These are phyloP conservation scores for Theileria annulata DNA, from an alignment of 169 alveolate species.

Conservation along the genomic window DNA sequence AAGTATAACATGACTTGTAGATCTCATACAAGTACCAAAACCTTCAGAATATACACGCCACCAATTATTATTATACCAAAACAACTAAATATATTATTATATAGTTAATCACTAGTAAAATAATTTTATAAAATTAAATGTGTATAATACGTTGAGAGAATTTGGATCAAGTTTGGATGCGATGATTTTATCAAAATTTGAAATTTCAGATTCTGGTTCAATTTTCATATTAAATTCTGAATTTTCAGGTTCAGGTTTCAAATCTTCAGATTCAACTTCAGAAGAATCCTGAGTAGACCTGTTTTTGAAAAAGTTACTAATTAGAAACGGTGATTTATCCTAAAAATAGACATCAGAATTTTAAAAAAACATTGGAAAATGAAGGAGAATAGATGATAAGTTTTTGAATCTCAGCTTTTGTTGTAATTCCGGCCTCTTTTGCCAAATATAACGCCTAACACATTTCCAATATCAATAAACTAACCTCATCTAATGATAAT, in stretches of 20 bases:
- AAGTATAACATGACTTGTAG: constrained; percentile 78
- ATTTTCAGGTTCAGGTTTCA: constrained; percentile 3
- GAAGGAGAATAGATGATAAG: constrained; percentile 80
- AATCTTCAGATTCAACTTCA: constrained; percentile 43
- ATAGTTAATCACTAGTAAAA: not conserved
- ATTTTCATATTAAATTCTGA: constrained; percentile 18
- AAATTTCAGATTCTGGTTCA: constrained; percentile 22
- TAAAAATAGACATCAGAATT: not conserved
- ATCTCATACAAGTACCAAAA: constrained; percentile 79
- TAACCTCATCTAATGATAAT: constrained; percentile 54
- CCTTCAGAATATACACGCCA: constrained; percentile 82
- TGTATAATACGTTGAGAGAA: constrained; percentile 29
- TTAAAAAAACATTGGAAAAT: constrained; percentile 71
- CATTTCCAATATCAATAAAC: not conserved
- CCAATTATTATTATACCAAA: constrained; percentile 70
- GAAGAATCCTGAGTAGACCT: constrained; percentile 31
- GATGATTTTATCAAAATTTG: constrained; percentile 41
- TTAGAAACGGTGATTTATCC: constrained; percentile 77
- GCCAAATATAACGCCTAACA: constrained; percentile 82
- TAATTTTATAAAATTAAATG: not conserved
- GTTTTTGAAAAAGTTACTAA: constrained; percentile 70
- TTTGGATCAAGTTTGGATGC: constrained; percentile 44
- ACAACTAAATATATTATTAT: constrained; percentile 63
- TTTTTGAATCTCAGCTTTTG: constrained; percentile 76
- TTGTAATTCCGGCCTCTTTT: constrained; percentile 82